These are phyloP conservation scores for Myxozyma monticola DNA, from an alignment of 805 yeast genomes.

Conservation along the genomic window DNA sequence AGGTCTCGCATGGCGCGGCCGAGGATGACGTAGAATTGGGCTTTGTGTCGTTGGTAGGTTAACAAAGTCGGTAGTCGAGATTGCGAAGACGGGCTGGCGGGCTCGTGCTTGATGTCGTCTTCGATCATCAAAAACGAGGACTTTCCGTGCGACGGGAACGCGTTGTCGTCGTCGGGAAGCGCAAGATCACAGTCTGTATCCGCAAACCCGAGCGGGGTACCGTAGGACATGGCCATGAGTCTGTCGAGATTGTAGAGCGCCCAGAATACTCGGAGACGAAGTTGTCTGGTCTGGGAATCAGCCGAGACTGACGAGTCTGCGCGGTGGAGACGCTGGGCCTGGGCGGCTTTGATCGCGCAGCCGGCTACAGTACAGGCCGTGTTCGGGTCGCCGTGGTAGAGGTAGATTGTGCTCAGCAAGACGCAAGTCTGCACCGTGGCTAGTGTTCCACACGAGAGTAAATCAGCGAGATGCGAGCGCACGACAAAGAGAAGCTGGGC, in stretches of 20 bases:
- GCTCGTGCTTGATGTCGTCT: no score
- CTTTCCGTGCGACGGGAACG: neutral
- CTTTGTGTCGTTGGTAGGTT: constrained; percentile 12
- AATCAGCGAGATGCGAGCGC: constrained; percentile 16
- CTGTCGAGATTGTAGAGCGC: constrained; percentile 19
- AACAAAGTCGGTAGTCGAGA: constrained; percentile 14
- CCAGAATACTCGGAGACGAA: constrained; percentile 25
- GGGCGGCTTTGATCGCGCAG: constrained; percentile 13
- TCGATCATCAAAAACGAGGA: constrained; percentile 4
- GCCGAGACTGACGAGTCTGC: neutral
- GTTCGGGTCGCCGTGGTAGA: constrained; percentile 16
- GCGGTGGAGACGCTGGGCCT: constrained; percentile 19
- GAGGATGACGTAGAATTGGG: constrained; percentile 14
- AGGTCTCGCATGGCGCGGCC: constrained; percentile 13
- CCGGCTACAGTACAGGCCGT: constrained; percentile 22
- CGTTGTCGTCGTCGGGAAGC: constrained; percentile 16
- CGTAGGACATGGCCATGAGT: constrained; percentile 16
- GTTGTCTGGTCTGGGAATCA: constrained; percentile 2
- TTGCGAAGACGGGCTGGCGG: no score
- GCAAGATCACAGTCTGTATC: constrained; percentile 20
- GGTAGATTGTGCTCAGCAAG: constrained; percentile 10
- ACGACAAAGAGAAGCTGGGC: constrained; percentile 11
- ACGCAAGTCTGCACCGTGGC: constrained; percentile 21
- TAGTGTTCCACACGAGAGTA: constrained; percentile 17
- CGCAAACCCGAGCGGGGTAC: constrained; percentile 12